Evolutionary conservation across 2,329 filamentous ascomycete genomes (phyloP).

Genomic region (Coniochaeta sp.): DNA sequence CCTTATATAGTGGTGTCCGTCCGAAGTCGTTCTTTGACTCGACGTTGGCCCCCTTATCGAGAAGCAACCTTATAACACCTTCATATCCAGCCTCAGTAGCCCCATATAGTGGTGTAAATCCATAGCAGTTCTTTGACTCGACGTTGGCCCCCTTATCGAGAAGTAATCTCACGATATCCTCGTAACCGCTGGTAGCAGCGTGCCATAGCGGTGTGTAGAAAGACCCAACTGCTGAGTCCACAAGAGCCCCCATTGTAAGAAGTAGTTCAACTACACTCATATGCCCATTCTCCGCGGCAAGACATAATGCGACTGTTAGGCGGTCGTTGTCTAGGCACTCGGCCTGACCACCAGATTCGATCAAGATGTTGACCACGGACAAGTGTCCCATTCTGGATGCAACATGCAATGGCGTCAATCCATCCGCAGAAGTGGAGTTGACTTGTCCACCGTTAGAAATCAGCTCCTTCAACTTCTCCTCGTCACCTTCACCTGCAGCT

Average conservation of each 20-base stretch:
- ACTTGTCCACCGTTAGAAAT: background rate
- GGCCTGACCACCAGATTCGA: background rate
- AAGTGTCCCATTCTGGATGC: background rate
- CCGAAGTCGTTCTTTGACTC: background rate
- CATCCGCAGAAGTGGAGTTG: background rate
- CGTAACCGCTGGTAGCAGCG: background rate
- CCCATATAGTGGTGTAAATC: background rate
- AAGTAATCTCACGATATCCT: background rate
- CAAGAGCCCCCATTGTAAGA: background rate
- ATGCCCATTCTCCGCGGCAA: background rate
- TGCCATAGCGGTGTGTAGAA: background rate
- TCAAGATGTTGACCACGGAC: background rate
- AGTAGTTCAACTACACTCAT: background rate
- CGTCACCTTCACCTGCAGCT: background rate
- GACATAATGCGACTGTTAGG: background rate
- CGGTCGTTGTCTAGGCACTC: background rate
- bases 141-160: background rate
- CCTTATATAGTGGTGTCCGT: background rate
- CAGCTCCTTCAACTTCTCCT: background rate
- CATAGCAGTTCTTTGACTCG: background rate
- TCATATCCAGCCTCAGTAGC: background rate
- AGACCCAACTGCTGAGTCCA: background rate
- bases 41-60: background rate
- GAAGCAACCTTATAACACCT: background rate
- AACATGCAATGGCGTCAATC: background rate